Conservation (phyloP, 371 early-diverging fungal species). For the Rhizomucor pusillus region DNA sequence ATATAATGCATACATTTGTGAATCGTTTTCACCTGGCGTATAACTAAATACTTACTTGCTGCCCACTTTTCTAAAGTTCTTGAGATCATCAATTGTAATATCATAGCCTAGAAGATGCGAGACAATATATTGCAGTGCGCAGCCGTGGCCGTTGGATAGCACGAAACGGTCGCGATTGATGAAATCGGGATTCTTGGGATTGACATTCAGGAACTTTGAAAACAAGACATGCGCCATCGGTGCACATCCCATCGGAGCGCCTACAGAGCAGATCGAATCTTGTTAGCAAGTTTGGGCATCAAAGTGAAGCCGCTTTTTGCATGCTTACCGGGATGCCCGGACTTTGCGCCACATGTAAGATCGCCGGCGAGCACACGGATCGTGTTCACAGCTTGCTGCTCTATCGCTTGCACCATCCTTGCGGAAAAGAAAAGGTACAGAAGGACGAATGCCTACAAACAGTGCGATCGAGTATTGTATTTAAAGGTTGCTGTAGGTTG, state of each 20-base stretch:
- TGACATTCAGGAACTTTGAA: constrained; percentile 74
- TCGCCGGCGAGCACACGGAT: constrained; percentile 92
- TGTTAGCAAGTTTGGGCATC: background rate
- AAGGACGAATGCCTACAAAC: no score
- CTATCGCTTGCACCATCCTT: constrained; percentile 49
- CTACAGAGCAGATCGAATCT: constrained; percentile 35
- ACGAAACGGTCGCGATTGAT: constrained; percentile 97
- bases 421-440: background rate
- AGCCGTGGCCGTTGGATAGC: constrained; percentile 98
- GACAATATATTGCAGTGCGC: constrained; percentile 92
- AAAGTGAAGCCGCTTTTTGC: background rate
- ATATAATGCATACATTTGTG: no score
- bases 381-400: constrained; percentile 80
- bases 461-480: no score
- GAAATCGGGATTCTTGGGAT: constrained; percentile 87
- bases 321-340: constrained; percentile 91
- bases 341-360: constrained; percentile 90
- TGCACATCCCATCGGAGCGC: constrained; percentile 77
- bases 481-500: no score
- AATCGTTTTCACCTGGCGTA: constrained; percentile 13
- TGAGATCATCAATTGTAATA: constrained; percentile 89
- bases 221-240: constrained; percentile 95
- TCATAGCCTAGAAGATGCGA: constrained; percentile 91
- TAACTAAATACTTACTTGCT: constrained; percentile 73
- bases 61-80: constrained; percentile 89